Conservation (phyloP, 2,329 filamentous ascomycete species). For the Ophiostoma ulmi region DNA sequence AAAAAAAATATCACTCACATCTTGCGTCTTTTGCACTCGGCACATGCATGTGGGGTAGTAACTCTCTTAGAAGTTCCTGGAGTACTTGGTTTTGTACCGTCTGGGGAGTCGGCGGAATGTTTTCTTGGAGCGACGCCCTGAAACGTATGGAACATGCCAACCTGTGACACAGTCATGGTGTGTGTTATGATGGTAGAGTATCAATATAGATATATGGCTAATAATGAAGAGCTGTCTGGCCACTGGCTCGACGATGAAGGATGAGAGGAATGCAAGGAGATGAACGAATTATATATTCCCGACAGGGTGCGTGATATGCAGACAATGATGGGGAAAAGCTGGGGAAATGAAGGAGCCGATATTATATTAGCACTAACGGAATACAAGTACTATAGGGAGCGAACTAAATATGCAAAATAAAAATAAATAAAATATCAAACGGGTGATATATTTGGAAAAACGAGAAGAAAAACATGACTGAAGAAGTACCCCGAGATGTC, state of each 20-base stretch:
- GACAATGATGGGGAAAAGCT: conserved; percentile 4
- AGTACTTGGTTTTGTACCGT: not conserved
- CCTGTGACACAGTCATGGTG: conserved; percentile 45
- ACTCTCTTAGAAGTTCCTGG: not conserved
- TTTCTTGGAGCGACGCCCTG: conserved; percentile 51
- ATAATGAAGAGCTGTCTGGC: not conserved
- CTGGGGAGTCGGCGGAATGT: conserved; percentile 40
- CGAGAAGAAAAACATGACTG: not conserved
- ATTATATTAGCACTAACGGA: not conserved
- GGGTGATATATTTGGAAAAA: not conserved
- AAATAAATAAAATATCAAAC: not conserved
- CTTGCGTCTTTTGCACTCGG: conserved; percentile 3
- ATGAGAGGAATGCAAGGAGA: not conserved
- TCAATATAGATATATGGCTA: not conserved
- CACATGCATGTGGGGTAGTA: not conserved
- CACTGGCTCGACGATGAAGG: not conserved
- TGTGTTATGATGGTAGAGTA: conserved; percentile 30
- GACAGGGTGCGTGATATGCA: not conserved
- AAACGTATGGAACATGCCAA: conserved; percentile 51
- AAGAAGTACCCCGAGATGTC: not conserved
- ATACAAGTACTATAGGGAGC: not conserved
- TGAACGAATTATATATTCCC: not conserved
- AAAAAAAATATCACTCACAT: not conserved
- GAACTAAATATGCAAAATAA: not conserved
- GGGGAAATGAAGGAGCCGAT: conserved; percentile 2